Conservation (phyloP, 2,329 filamentous ascomycete genomes). For the Diplodia scrobiculata region DNA sequence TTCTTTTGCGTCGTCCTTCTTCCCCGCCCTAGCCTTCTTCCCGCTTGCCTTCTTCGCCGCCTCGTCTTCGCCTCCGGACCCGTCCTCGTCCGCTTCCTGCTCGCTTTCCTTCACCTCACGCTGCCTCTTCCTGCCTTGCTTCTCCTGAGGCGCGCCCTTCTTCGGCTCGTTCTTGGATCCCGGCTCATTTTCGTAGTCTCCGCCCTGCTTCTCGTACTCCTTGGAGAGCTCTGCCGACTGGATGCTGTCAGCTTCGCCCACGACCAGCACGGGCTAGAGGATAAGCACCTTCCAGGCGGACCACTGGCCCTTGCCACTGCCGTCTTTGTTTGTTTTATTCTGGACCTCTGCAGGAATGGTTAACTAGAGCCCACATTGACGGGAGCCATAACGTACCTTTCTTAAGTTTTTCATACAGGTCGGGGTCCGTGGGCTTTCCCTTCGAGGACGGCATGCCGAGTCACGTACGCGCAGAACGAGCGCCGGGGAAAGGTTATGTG, state of each 20-base stretch:
- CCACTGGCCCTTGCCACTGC: conserved; percentile 52
- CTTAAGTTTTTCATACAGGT: conserved; percentile 51
- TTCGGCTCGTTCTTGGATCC: conserved; percentile 50
- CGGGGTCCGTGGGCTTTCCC: conserved; percentile 51
- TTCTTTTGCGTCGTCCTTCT: conserved; percentile 18
- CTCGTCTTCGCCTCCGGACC: conserved; percentile 16
- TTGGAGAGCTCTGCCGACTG: conserved; percentile 49
- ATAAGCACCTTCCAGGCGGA: conserved; percentile 51
- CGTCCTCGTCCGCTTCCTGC: conserved; percentile 30
- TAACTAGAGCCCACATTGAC: not conserved
- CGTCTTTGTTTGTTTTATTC: conserved; percentile 50
- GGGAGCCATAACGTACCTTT: conserved; percentile 36
- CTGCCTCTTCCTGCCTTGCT: conserved; percentile 38
- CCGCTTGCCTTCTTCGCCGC: conserved; percentile 20
- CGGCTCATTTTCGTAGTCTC: conserved; percentile 47
- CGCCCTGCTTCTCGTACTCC: conserved; percentile 47
- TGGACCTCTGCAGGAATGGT: conserved; percentile 43
- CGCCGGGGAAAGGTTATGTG: not conserved
- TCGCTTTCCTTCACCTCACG: conserved; percentile 31
- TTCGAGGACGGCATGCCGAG: conserved; percentile 47
- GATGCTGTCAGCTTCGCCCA: not conserved
- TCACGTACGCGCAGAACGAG: not conserved
- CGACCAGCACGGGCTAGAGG: not conserved
- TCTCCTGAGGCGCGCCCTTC: conserved; percentile 46
- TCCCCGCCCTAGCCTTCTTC: conserved; percentile 26